These are phyloP conservation scores for Peltaster fructicola DNA, from an alignment of 2,329 filamentous ascomycete genomes.

Conservation along the genomic window DNA sequence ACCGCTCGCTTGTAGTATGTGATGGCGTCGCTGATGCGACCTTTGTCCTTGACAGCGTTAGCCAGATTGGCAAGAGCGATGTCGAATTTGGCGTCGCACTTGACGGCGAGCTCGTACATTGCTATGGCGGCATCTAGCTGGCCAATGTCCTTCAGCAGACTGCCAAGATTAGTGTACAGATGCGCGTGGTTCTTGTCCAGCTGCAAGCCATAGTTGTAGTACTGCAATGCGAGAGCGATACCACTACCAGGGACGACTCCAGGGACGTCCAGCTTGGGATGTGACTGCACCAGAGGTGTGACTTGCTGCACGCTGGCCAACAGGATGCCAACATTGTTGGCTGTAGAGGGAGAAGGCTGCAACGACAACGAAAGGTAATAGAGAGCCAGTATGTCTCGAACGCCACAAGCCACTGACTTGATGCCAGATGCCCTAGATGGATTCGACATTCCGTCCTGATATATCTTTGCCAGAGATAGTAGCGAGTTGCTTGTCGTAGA, in stretches of 20 bases:
- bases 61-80: slow-evolving; percentile 92
- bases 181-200: slow-evolving; percentile 84
- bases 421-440: slow-evolving; percentile 30
- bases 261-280: slow-evolving; percentile 36
- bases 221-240: slow-evolving; percentile 69
- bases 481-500: slow-evolving; percentile 93
- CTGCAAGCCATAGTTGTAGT: slow-evolving; percentile 85
- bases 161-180: slow-evolving; percentile 90
- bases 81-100: slow-evolving; percentile 85
- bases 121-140: slow-evolving; percentile 80
- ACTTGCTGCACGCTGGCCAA: slow-evolving; percentile 83
- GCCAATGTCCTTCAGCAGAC: slow-evolving; percentile 87
- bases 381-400: slow-evolving; percentile 80
- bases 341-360: slow-evolving; percentile 90
- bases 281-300: slow-evolving; percentile 14
- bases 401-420: slow-evolving; percentile 42
- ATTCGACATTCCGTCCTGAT: slow-evolving; percentile 85
- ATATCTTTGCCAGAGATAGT: slow-evolving; percentile 89
- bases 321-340: slow-evolving; percentile 93
- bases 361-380: slow-evolving; percentile 92
- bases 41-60: slow-evolving; percentile 94
- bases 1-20: slow-evolving; percentile 82
- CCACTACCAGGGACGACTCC: slow-evolving; percentile 76
- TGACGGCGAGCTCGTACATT: slow-evolving; percentile 93
- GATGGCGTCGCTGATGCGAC: slow-evolving; percentile 81